phyloP scores from a whole-genome alignment of 2,329 filamentous ascomycete species.

The Penicillium sp. region DNA sequence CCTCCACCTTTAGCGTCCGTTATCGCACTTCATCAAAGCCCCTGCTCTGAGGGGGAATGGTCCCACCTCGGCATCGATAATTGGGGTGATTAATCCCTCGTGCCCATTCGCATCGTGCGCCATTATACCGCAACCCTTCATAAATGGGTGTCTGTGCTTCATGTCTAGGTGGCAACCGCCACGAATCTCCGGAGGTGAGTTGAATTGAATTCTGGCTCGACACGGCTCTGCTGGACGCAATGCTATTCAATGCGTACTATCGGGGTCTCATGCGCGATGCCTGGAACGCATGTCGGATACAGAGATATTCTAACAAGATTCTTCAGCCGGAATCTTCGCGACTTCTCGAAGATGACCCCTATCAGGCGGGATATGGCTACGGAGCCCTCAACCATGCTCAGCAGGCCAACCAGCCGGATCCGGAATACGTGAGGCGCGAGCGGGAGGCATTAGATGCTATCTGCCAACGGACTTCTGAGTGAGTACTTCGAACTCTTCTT shows the following conservation, averaged over 20 bases:
- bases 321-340: slow-evolving; percentile 42
- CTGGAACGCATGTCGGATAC: slow-evolving; percentile 1
- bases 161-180: slow-evolving; percentile 41
- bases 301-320: slow-evolving; percentile 12
- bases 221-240: neutral
- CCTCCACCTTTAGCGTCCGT: neutral
- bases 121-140: slow-evolving; percentile 3
- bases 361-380: slow-evolving; percentile 45
- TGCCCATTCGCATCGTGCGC: slow-evolving; percentile 15
- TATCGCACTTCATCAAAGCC: neutral
- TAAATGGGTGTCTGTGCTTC: slow-evolving; percentile 47
- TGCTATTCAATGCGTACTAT: slow-evolving; percentile 13
- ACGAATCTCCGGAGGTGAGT: slow-evolving; percentile 38
- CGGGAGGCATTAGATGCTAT: slow-evolving; percentile 47
- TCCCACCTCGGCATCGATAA: slow-evolving; percentile 11
- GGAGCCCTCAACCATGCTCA: slow-evolving; percentile 39
- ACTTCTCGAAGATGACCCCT: slow-evolving; percentile 46
- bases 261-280: slow-evolving; percentile 11
- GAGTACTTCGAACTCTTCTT: slow-evolving; percentile 16
- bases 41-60: slow-evolving; percentile 3
- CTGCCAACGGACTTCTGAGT: slow-evolving; percentile 49
- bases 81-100: slow-evolving; percentile 22
- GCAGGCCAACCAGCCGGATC: slow-evolving; percentile 40
- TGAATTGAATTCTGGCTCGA: slow-evolving; percentile 18
- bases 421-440: slow-evolving; percentile 44